Base-by-base conservation (phyloP, 1,284 basidiomycete genomes). In the Boletus semigastroideus region DNA sequence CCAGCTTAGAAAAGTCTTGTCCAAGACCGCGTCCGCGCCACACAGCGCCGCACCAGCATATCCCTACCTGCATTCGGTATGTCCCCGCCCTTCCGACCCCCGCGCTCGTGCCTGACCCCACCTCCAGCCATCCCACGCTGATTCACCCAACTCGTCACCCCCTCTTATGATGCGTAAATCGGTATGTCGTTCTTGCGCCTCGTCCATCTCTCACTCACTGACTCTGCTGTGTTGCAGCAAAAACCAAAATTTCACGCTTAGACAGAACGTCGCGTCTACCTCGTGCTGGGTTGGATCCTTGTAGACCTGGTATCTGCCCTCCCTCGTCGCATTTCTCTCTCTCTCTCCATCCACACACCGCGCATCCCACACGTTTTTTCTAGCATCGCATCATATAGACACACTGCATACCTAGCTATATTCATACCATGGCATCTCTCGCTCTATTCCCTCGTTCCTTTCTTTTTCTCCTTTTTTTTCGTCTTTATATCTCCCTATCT, bases 161-260 rank as follows among this genome's bases (percentile, higher is more conserved):
- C 76, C 75, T 16, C 54, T 82, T 51, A 82, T 80, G 77, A 82
- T 82, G 78, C 77, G 76, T 50, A 74, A 73, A 72, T 71, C 78
- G 53, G 76, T 78, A 53, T 55, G 76, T 69, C 55, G 74, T 65
- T 25, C 6, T n/a, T n/a, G 16, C n/a, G 38, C 25, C 28, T 13
- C 4, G 37, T 38, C 9, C 33, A 14, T 11, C 5, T 20, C 19
- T 17, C 5, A 17, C 3, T 6, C 17, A 10, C 37, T 10, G 17
- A 12, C 37, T 38, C 37, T 34, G 11, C 19, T 12, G 16, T 8
- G 10, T n/a, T 2, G 0, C 9, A 60, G 65, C 65, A 67, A 52
- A 67, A 70, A 63, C 45, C 68, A 64, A 67, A 67, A 67, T 70
- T 69, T 22, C 54, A 64, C 28, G 61, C 65, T 33, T 70, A 54